Base-by-base conservation (phyloP, 352 stramenopile species). In the Phytophthora pinifolia region DNA sequence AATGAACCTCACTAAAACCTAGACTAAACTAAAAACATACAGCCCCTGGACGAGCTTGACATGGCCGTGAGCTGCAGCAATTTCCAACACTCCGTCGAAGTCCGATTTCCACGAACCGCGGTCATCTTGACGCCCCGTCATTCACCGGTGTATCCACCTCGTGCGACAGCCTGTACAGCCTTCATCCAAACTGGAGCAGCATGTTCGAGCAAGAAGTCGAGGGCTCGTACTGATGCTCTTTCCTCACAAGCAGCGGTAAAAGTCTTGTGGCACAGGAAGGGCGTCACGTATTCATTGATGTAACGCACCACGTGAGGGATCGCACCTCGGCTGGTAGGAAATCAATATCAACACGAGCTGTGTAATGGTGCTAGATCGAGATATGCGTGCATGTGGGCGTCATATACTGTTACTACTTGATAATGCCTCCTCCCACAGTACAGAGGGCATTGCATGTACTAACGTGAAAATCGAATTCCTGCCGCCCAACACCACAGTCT, bases 241-340 rank as follows among this genome's bases (percentile, higher is more conserved):
- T 10, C 6, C 15, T 59, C 31, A 34, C 30, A 59, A 9, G 50
- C 50, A 46, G n/a, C 32, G n/a, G n/a, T 59, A 9, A 59, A 59
- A 4, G 36, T 25, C 6, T 39, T 15, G 8, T 59, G 50, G 5
- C 17, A 4, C 32, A 47, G 30, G 29, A 50, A 29, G 9, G 32
- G 9, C 35, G n/a, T 25, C 22, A 59, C 29, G 34, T 32, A 59
- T 9, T 42, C 22, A 6, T 51, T 39, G 9, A 59, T 59, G 25
- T 6, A 9, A 1, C 27, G 15, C 14, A 37, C 32, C 14, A 59
- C 41, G 32, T 59, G 42, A 1, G 41, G 20, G 14, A 59, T n/a
- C 12, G 6, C 5, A 8, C 13, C 35, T 30, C 25, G 25, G 20
- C 38, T 51, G 2, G 6, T 29, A 13, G 50, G 9, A 27, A 59